Evolutionary conservation across 768 basidiomycete species (phyloP).

Genomic region (Stropharia rugosoannulata): DNA sequence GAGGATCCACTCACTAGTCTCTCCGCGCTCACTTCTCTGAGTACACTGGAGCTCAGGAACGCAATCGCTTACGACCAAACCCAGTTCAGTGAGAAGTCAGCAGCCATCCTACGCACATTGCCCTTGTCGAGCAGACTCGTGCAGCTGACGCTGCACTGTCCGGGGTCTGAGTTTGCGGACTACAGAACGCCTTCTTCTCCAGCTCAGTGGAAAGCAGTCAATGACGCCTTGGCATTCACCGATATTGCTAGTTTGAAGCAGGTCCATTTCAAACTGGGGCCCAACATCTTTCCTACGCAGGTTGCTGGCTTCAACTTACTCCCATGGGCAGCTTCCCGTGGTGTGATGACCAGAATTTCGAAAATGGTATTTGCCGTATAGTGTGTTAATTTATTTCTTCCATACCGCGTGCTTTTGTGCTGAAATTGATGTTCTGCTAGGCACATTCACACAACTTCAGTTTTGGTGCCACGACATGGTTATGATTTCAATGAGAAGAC

Average conservation of each 20-base stretch:
- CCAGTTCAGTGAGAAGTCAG: background rate
- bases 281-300: background rate
- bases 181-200: background rate
- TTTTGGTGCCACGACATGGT: no score
- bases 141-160: slow-evolving; percentile 1
- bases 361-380: background rate
- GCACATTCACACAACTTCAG: no score
- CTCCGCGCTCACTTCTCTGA: background rate
- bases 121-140: background rate
- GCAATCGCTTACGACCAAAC: slow-evolving; percentile 2
- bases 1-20: background rate
- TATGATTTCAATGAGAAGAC: no score
- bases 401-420: background rate
- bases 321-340: background rate
- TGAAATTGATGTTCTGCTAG: no score
- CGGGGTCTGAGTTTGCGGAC: background rate
- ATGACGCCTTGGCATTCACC: background rate
- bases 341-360: slow-evolving; percentile 1
- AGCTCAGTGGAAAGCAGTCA: background rate
- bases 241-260: slow-evolving; percentile 1
- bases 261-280: slow-evolving; percentile 4
- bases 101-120: background rate
- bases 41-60: background rate
- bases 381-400: background rate
- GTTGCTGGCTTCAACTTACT: background rate